Evolutionary conservation across 73 alveolate genomes (phyloP), one percentile per base, ranked within the genome.

Genomic region (Urostyla sp.): DNA sequence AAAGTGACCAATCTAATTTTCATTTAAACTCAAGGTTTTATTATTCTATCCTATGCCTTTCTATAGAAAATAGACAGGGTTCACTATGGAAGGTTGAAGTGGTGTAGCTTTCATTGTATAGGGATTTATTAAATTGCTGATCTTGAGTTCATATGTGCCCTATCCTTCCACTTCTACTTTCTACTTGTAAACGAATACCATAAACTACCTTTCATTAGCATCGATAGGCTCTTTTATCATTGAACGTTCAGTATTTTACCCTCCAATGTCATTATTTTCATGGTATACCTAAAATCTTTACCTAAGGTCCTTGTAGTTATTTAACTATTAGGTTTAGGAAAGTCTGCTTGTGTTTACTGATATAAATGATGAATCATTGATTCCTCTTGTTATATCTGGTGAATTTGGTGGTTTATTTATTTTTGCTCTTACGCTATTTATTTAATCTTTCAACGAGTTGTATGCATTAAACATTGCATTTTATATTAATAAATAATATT

Each of bases 91-190:
- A 5, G 83, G 83, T 37, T 45, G 27, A 5, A 49, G 31, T 20
- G 83, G 83, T n/a, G 69, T 49, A 23, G 69, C 69, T 27, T 49
- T 69, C 83, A 69, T 69, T 7, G 83, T 69, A 40, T 48, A 69
- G 1, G 83, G 83, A 49, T 69, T 69, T 20, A 69, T 69, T 15
- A 69, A 54, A 69, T 69, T 69, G n/a, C 72, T 69, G 1, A 69
- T 69, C 45, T 45, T 69, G 38, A 69, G 31, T 48, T 69, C 83
- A 48, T 69, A 69, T 10, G 40, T 59, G 4, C 83, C 83, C 28
- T 69, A 49, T 18, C 83, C 83, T 13, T 8, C 72, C 7, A 69
- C 72, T 30, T 18, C 8, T 28, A 69, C 40, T 45, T 69, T 69
- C 16, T 69, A 40, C 3, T 54, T 37, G 53, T 69, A 69, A 13